Percentiles rank a stretch among this genome's conserved stretches.
Evolutionary conservation across 2,329 filamentous ascomycete genomes (phyloP).

Genomic region (Corniculantispora saksenae): DNA sequence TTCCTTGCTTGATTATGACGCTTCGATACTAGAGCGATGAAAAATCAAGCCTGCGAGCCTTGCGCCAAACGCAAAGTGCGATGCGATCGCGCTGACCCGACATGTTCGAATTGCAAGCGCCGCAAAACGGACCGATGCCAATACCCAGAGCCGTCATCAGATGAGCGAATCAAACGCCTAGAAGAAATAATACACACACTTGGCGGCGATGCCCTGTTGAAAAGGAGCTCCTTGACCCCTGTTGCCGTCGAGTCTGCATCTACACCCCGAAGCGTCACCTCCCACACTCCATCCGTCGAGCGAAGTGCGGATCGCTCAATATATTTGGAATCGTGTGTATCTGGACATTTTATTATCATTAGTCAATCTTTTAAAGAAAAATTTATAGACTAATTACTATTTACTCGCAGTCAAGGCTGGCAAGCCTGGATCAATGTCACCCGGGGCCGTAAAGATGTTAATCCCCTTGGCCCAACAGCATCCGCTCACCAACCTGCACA

Average conservation of each 20-base stretch:
- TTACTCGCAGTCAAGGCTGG: not conserved
- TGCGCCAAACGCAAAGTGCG: constrained; percentile 3
- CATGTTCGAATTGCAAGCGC: constrained; percentile 3
- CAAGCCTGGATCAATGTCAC: constrained; percentile 2
- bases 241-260: not conserved
- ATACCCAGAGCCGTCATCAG: not conserved
- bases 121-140: not conserved
- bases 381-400: too few relatives aligned
- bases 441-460: not conserved
- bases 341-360: too few relatives aligned
- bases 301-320: not conserved
- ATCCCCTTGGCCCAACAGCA: not conserved
- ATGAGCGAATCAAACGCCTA: constrained; percentile 3
- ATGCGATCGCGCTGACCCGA: constrained; percentile 1
- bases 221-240: not conserved
- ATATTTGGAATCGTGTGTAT: not conserved
- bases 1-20: not conserved
- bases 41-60: constrained; percentile 4
- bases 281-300: not conserved
- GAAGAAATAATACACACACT: not conserved
- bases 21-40: not conserved
- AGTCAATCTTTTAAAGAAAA: too few relatives aligned
- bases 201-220: not conserved
- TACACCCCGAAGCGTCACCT: not conserved
- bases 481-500: not conserved